Evolutionary conservation across 2,329 filamentous ascomycete species (phyloP).

Genomic region (Fusarium sacchari): DNA sequence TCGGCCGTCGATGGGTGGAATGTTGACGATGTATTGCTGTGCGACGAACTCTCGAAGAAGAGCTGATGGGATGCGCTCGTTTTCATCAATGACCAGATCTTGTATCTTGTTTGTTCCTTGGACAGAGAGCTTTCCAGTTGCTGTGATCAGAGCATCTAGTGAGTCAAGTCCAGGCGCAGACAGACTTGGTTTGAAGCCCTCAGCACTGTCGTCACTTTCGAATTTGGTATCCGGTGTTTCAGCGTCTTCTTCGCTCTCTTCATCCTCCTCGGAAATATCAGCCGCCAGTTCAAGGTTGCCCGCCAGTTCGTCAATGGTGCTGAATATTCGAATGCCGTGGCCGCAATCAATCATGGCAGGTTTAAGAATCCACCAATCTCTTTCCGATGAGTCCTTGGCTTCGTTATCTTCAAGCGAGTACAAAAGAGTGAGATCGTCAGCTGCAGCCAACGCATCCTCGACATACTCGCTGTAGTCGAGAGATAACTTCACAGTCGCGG

Average conservation of each 20-base stretch:
- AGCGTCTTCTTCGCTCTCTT: conserved; percentile 9
- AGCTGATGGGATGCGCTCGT: conserved; percentile 50
- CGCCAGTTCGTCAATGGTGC: conserved; percentile 50
- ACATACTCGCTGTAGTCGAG: conserved; percentile 54
- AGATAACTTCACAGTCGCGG: conserved; percentile 48
- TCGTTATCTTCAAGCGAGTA: conserved; percentile 51
- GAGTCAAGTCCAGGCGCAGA: conserved; percentile 42
- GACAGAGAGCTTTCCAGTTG: conserved; percentile 37
- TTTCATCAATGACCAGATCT: conserved; percentile 45
- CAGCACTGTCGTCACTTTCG: background rate
- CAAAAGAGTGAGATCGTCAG: conserved; percentile 49
- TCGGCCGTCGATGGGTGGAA: conserved; percentile 45
- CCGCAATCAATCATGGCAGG: conserved; percentile 54
- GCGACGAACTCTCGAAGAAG: conserved; percentile 53
- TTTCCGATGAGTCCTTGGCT: conserved; percentile 36
- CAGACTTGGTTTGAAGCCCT: conserved; percentile 35
- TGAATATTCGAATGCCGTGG: conserved; percentile 52
- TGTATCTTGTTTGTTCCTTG: background rate
- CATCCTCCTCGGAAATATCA: conserved; percentile 46
- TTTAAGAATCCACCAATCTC: conserved; percentile 55
- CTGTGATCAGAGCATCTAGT: conserved; percentile 47
- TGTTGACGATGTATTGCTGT: conserved; percentile 49
- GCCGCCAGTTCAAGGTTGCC: conserved; percentile 50
- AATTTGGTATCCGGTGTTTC: background rate
- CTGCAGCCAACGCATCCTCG: conserved; percentile 50